Evolutionary conservation across 2,329 filamentous ascomycete species (phyloP).

Genomic region (Fusarium incarnatum): DNA sequence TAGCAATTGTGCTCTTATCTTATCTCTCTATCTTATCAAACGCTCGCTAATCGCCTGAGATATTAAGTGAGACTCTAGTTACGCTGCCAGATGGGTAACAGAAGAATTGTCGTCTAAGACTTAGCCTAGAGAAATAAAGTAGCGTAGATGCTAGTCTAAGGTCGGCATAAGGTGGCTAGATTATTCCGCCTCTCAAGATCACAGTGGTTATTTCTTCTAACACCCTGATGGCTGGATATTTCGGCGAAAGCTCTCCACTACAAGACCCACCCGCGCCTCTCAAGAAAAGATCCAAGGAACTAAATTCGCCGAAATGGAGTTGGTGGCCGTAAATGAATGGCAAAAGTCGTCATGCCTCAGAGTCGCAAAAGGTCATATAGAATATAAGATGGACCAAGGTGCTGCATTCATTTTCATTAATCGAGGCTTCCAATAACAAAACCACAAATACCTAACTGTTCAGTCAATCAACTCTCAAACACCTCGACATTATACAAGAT

Average conservation of each 20-base stretch:
- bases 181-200: too few species aligned
- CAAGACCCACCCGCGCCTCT: background rate
- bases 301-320: background rate
- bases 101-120: too few species aligned
- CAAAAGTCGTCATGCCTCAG: background rate
- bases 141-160: too few species aligned
- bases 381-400: background rate
- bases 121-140: too few species aligned
- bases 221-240: background rate
- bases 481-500: background rate
- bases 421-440: background rate
- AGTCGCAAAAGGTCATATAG: background rate
- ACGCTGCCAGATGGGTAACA: background rate
- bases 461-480: background rate
- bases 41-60: background rate
- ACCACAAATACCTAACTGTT: background rate
- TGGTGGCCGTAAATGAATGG: background rate
- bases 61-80: background rate
- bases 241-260: background rate
- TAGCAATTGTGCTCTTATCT: background rate
- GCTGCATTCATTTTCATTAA: background rate
- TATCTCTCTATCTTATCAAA: background rate
- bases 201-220: too few species aligned
- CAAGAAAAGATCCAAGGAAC: background rate
- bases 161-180: too few species aligned